Percentiles rank a stretch among this genome's conserved stretches.
phyloP scores from a whole-genome alignment of 345 rosid genomes.

The Murraya koenigii region DNA sequence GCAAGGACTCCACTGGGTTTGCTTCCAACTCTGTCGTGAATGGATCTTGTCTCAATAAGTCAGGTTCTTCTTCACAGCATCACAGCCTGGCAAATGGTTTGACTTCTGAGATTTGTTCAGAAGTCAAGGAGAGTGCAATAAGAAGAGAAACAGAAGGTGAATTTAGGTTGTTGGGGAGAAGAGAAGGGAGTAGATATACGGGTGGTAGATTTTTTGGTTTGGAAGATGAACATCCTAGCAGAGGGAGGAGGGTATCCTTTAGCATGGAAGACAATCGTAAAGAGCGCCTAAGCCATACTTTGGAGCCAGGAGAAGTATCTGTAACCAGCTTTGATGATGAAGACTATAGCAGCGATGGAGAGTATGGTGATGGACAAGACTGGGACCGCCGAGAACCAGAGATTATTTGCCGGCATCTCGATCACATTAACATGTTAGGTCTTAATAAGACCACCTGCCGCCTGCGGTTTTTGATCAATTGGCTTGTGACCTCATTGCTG shows the following conservation, averaged over 20 bases:
- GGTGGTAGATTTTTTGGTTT: constrained; percentile 72
- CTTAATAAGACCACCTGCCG: constrained; percentile 88
- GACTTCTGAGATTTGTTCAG: constrained; percentile 45
- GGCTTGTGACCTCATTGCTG: constrained; percentile 95
- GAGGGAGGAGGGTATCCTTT: constrained; percentile 90
- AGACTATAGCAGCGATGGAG: constrained; percentile 70
- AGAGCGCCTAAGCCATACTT: constrained; percentile 38
- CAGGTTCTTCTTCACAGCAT: constrained; percentile 26
- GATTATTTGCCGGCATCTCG: constrained; percentile 72
- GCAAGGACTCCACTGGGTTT: constrained; percentile 18
- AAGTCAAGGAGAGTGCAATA: constrained; percentile 88
- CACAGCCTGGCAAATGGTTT: constrained; percentile 46
- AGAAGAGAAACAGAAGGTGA: constrained; percentile 99
- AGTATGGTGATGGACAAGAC: constrained; percentile 65
- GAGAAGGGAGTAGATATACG: constrained; percentile 64
- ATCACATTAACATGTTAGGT: constrained; percentile 92
- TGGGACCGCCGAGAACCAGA: constrained; percentile 92
- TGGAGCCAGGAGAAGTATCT: constrained; percentile 68
- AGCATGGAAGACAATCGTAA: constrained; percentile 64
- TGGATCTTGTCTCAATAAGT: constrained; percentile 32
- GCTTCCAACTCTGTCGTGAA: constrained; percentile 22
- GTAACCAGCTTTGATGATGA: constrained; percentile 66
- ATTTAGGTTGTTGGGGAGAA: constrained; percentile 85
- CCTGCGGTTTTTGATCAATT: constrained; percentile 79
- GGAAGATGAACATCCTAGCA: constrained; percentile 83